Evolutionary conservation across 169 alveolate species (phyloP).

Genomic region (Theileria sp.): DNA sequence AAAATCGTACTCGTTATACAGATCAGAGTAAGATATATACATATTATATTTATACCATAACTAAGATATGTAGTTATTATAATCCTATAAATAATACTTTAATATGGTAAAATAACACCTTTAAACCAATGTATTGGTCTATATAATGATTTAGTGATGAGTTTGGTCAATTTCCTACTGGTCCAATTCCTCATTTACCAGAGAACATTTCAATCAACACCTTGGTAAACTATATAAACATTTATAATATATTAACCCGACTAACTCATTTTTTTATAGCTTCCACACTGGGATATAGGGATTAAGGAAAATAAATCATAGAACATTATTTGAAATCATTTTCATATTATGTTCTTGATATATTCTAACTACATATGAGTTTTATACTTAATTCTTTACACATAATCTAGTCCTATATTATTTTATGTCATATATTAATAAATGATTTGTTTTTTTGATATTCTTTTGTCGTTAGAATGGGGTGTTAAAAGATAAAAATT

Average conservation of each 20-base stretch:
- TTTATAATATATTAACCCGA: not conserved
- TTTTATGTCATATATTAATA: not conserved
- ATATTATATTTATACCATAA: not conserved
- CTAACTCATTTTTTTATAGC: conserved; percentile 18
- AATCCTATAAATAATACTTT: not conserved
- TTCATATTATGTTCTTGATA: not conserved
- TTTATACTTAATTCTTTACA: not conserved
- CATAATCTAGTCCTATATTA: not conserved
- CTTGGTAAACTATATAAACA: conserved; percentile 28
- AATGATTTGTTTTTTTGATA: not conserved
- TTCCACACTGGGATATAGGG: conserved; percentile 59
- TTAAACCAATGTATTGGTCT: not conserved
- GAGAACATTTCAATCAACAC: conserved; percentile 60
- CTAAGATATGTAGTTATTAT: not conserved
- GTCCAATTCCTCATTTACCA: conserved; percentile 61
- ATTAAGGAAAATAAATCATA: conserved; percentile 25
- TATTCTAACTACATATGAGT: not conserved
- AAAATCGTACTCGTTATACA: not conserved
- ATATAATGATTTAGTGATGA: not conserved
- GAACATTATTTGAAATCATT: not conserved
- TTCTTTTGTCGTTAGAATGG: not conserved
- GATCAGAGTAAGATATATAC: conserved; percentile 1
- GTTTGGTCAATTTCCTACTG: conserved; percentile 53
- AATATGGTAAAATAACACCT: not conserved
- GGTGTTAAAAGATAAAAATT: not conserved